Conservation (phyloP, 2,329 filamentous ascomycete species). For the Polychaeton citri region DNA sequence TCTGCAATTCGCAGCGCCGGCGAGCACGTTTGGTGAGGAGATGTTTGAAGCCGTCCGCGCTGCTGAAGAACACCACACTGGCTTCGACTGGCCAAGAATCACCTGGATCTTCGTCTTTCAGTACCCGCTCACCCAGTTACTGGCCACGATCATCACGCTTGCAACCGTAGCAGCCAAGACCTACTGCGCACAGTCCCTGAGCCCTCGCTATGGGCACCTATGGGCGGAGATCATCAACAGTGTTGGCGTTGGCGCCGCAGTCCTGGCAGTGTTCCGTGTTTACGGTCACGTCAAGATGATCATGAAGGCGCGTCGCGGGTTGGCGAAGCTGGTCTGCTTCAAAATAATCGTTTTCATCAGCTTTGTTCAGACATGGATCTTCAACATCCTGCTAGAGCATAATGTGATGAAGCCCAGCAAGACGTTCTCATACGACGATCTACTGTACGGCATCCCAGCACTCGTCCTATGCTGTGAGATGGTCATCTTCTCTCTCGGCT, state of each 20-base stretch:
- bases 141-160: slow-evolving; percentile 11
- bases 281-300: slow-evolving; percentile 11
- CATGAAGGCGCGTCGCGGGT: slow-evolving; percentile 9
- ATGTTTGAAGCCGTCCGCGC: slow-evolving; percentile 9
- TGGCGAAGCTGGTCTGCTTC: slow-evolving; percentile 16
- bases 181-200: slow-evolving; percentile 13
- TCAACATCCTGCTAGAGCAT: slow-evolving; percentile 13
- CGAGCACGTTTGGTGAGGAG: slow-evolving; percentile 10
- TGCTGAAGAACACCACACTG: slow-evolving; percentile 7
- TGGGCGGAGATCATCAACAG: slow-evolving; percentile 11
- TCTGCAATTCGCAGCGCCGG: slow-evolving; percentile 13
- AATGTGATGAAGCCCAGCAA: slow-evolving; percentile 11
- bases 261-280: slow-evolving; percentile 14
- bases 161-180: slow-evolving; percentile 11
- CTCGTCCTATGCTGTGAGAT: slow-evolving; percentile 14
- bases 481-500: slow-evolving; percentile 11
- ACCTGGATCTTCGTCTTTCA: slow-evolving; percentile 18
- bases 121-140: slow-evolving; percentile 13
- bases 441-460: slow-evolving; percentile 14
- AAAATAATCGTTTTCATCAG: slow-evolving; percentile 17
- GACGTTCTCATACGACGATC: slow-evolving; percentile 11
- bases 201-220: slow-evolving; percentile 10
- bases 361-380: slow-evolving; percentile 14
- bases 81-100: slow-evolving; percentile 9
- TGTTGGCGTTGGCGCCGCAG: slow-evolving; percentile 9